Base-by-base conservation (phyloP, 495 filamentous ascomycete genomes). In the Neurospora sp. region DNA sequence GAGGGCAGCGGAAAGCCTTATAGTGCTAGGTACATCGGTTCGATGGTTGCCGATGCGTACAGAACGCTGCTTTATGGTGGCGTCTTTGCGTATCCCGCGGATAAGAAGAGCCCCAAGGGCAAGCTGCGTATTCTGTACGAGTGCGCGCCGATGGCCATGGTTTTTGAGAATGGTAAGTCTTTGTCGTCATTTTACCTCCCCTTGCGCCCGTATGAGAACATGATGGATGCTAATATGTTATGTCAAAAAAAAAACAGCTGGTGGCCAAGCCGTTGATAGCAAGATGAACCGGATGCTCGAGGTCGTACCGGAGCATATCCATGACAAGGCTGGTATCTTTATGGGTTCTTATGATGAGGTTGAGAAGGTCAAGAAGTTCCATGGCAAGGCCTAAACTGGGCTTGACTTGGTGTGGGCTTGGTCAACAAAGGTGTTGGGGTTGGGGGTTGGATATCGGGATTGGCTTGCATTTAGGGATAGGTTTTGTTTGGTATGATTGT, bases 1-100 rank as follows among this genome's bases (percentile, higher is more conserved):
- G 86, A 88, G 70, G 88, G n/a, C 19, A 75, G 89, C 73, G 88
- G 89, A 72, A 99, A 98, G 86, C 96, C 96, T 10, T 99, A 99
- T 85, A 94, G 91, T 74, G 90, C 94, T 11, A 87, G 96, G 77
- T 99, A 99, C 81, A 98, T 99, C 74, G 96, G 96, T 72, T 91
- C 88, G 84, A 99, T 99, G 96, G 96, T 99, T 72, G 96, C 96
- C 21, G 96, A 99, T 84, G 96, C 96, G 38, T 99, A 99, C 82
- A 91, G 96, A 13, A 99, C 96, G 17, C 81, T 99, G 75, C 84
- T 98, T 70, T 99, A 99, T 80, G 96, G 96, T 69, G 96, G 96
- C 75, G 91, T 99, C 76, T 99, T 99, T 80, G 96, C 96, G 31
- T 99, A 99, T 81, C 96, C 96, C 2, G 92, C 94, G 4, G 96